Percentiles rank a stretch among this genome's conserved stretches.
Conservation (phyloP, 2,329 filamentous ascomycete genomes). For the Botrytis cinerea region DNA sequence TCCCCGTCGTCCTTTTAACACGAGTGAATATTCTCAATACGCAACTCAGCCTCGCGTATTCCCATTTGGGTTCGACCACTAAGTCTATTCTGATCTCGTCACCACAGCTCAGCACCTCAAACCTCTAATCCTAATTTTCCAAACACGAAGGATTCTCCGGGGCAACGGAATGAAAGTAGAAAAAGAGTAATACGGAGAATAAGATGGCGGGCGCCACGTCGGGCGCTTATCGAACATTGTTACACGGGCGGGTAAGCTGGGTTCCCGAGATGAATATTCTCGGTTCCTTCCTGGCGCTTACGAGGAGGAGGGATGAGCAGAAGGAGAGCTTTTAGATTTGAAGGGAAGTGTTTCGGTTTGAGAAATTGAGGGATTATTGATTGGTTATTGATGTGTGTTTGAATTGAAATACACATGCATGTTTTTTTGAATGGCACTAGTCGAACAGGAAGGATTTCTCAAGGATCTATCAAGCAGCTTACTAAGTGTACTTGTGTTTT, state of each 20-base stretch:
- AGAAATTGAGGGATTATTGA: neutral
- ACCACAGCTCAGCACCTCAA: neutral
- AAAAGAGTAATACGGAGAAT: neutral
- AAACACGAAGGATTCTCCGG: neutral
- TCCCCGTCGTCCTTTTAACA: neutral
- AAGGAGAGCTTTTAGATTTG: neutral
- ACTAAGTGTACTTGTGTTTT: neutral
- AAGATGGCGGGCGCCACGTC: neutral
- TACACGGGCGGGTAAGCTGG: neutral
- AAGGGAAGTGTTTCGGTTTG: neutral
- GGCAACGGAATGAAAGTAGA: neutral
- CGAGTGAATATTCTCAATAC: neutral
- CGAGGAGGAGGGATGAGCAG: neutral
- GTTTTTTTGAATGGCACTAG: neutral
- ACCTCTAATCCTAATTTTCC: neutral
- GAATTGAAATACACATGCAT: neutral
- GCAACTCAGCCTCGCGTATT: neutral
- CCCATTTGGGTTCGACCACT: neutral
- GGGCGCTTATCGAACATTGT: neutral
- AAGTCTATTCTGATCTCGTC: neutral
- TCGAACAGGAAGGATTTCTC: neutral
- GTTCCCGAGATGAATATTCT: neutral
- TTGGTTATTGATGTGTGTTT: neutral
- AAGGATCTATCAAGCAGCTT: neutral
- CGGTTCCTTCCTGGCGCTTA: slow-evolving; percentile 8